A percentile compares a stretch with the other conserved stretches of the same genome.
Conservation (phyloP, 192 early-diverging fungal genomes). For the Endogone sp. region DNA sequence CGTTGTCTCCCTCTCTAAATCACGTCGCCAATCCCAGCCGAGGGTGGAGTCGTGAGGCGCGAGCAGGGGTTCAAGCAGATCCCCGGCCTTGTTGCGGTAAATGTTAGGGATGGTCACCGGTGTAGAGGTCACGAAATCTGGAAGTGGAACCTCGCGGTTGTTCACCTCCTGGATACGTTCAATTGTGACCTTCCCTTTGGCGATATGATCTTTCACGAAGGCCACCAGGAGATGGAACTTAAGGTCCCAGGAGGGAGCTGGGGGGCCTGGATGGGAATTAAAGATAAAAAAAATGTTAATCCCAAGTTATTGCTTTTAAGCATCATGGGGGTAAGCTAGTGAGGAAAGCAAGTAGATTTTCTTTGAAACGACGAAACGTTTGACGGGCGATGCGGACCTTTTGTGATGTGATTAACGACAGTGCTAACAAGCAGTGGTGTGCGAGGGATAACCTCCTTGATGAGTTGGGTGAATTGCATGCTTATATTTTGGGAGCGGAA, state of each 20-base stretch:
- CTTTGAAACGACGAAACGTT: too few species aligned
- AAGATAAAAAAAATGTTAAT: background rate
- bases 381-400: too few species aligned
- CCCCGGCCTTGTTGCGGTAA: constrained; percentile 29
- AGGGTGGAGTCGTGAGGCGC: constrained; percentile 20
- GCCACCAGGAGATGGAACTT: constrained; percentile 25
- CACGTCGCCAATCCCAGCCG: constrained; percentile 44
- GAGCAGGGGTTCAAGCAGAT: constrained; percentile 25
- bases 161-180: constrained; percentile 31
- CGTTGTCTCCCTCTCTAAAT: constrained; percentile 9
- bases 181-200: constrained; percentile 23
- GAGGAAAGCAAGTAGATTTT: too few species aligned
- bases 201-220: constrained; percentile 25
- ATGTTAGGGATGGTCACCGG: constrained; percentile 16
- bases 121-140: constrained; percentile 5
- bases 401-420: too few species aligned
- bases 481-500: too few species aligned
- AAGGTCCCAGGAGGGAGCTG: constrained; percentile 38
- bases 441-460: too few species aligned
- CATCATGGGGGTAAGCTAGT: too few species aligned
- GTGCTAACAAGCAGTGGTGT: too few species aligned
- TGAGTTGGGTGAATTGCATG: too few species aligned
- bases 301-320: too few species aligned
- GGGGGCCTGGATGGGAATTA: constrained; percentile 32
- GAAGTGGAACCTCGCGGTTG: constrained; percentile 16